Base-by-base conservation (phyloP, 2,329 filamentous ascomycete genomes). In the Aureobasidium musti region DNA sequence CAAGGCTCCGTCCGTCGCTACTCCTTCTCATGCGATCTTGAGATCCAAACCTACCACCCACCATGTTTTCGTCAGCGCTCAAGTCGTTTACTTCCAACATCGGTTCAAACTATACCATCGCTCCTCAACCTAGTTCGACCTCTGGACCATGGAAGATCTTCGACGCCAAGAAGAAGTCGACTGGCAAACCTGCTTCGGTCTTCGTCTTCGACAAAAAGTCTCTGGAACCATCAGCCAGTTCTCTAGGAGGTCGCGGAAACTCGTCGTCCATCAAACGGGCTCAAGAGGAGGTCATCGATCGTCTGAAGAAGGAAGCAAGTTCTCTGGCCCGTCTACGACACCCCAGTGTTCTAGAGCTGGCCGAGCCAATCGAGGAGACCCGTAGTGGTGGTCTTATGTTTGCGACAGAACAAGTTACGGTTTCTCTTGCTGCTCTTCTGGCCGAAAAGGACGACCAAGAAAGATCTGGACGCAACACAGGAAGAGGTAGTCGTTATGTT, bases 111-210 rank as follows among this genome's bases (percentile, higher is more conserved):
- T 99, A 99, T 79, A 87, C 90, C 72, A 83, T 98, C 71, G 89
- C 91, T 26, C 84, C 88, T 30, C 87, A 86, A 68, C 86, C 90
- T 13, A 89, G 87, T n/a, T 90, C 92, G 61, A 87, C 87, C 63
- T 91, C 93, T 19, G 95, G 95, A 21, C 91, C 93, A 67, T 99
- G 95, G 95, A 96, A 92, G 81, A 95, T 99, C 74, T 94, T 94
- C 83, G 93, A 97, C 80, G 93, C 91, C 67, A 98, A 96, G 82
- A 96, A 96, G 81, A 98, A 97, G 80, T 92, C 90, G 35, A 97
- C 92, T 0, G 91, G 91, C 71, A 96, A 95, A 77, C 79, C 89
- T 8, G 95, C 89, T 65, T 97, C 93, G 19, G 88, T 98, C 71
- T 97, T 97, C 76, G 88, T 98, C 71, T 97, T 97, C 76, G 95